Evolutionary conservation across 1,284 basidiomycete species (phyloP), one percentile per base, ranked within the genome.

Genomic region (Puccinia coronata): DNA sequence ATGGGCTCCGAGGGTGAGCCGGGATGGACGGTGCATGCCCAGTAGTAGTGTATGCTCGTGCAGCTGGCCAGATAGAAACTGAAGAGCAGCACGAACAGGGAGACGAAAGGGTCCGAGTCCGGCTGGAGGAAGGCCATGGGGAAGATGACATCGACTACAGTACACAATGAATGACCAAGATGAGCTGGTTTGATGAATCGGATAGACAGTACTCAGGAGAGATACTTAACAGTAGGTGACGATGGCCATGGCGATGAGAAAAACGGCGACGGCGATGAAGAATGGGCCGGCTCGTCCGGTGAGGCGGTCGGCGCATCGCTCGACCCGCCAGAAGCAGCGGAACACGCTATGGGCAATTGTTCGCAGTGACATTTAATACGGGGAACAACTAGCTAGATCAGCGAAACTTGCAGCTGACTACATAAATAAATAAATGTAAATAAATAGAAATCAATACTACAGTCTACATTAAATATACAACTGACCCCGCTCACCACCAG

Each of bases 141-240:
- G 2, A 92, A 91, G 83, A 95, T 91, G 80, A 95, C 89, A 20
- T 90, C 73, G 87, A 93, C 94, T 69, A 90, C n/a, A n/a, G 84
- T 0, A 92, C 91, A 9, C 5, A 59, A n/a, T 82, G 84, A 90
- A 87, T 8, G 65, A 87, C 65, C 12, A 86, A 25, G 11, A 84
- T 89, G 88, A 84, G 86, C n/a, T n/a, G n/a, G n/a, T n/a, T n/a
- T n/a, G n/a, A n/a, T n/a, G n/a, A n/a, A n/a, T n/a, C n/a, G n/a
- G n/a, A n/a, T n/a, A n/a, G n/a, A n/a, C n/a, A n/a, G n/a, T n/a
- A n/a, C n/a, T n/a, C n/a, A n/a, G n/a, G 25, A 14, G 25, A 11
- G n/a, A 63, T 70, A 25, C 89, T 92, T 86, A 84, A 96, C 94
- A 95, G 86, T 97, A 98, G 82, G 90, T 91, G 82, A 94, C 84